Percentiles rank a stretch among this genome's conserved stretches.
Conservation (phyloP, 73 alveolate genomes). For the Paramecium primaurelia region DNA sequence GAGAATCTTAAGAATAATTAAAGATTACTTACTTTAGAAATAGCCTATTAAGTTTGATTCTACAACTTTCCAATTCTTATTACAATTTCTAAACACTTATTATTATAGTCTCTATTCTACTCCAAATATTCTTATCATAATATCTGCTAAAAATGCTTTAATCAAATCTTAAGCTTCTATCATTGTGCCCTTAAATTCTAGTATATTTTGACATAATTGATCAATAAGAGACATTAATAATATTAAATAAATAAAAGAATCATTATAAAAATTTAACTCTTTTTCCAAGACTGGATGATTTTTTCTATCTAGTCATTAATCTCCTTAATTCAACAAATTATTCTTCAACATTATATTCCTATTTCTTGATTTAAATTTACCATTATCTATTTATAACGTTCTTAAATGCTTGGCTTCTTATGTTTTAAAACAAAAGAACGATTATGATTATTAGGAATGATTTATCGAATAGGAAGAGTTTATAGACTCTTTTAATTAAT, state of each 20-base stretch:
- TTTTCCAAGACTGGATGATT: background rate
- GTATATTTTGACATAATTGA: background rate
- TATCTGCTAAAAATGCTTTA: background rate
- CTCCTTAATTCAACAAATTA: background rate
- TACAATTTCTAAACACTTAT: background rate
- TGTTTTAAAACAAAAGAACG: background rate
- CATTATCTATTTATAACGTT: background rate
- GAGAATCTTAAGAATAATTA: background rate
- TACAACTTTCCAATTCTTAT: background rate
- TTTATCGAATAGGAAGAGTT: background rate
- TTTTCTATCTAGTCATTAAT: constrained; percentile 1
- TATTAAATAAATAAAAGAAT: background rate
- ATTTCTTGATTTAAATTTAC: background rate
- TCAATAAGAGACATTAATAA: background rate
- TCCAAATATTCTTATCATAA: background rate
- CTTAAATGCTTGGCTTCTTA: background rate
- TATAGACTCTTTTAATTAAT: background rate
- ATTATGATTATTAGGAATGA: background rate
- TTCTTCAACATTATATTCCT: background rate
- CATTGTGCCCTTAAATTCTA: background rate
- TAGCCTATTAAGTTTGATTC: background rate
- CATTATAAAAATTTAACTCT: background rate
- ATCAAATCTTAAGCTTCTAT: background rate
- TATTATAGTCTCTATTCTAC: background rate
- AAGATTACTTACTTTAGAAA: background rate